Evolutionary conservation across 805 yeast species (phyloP), one percentile per base, ranked within the genome.

Genomic region (Cyberlindnera galapagoensis): DNA sequence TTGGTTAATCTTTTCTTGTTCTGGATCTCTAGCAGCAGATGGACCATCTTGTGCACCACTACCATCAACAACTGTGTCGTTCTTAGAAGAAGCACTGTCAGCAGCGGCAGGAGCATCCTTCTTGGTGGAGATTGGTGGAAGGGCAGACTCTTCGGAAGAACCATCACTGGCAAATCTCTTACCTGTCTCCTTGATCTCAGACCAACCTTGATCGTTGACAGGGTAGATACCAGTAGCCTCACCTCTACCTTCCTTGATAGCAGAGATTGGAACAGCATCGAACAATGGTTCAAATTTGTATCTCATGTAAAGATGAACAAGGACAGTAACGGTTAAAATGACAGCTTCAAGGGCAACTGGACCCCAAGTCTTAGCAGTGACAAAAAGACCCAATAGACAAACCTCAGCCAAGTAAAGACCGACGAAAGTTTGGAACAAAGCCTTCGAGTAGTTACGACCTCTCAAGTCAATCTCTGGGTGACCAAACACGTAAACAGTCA

Each of bases 341-440:
- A 75, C 66, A 34, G 64, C 80, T 56, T 81, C 88, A 35, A 83
- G 60, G 3, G 65, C 92, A 42, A 81, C 74, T 46, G 80, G 74
- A 15, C 81, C 85, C 90, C 90, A 83, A 43, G 80, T 67, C 62
- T 83, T 80, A 27, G 75, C 71, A 75, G 80, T 76, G 24, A 82
- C 80, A 51, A 82, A 82, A 52, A 83, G 62, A 24, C 82, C 90
- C 36, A 74, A 56, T 35, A 81, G 59, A 56, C 84, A 76, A 26
- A 80, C 59, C 56, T 83, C 85, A 26, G 79, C 80, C 40, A 83
- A 59, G 54, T 83, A 83, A 25, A 83, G 42, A 10, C 79, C 87
- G 36, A 74, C 80, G 53, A 80, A 81, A 9, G 76, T 63, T 57
- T 81, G 85, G 56, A 81, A 76, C 43, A 82, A 54, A 3, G 86